Conservation (phyloP, 768 basidiomycete genomes). For the Leccinum incarnatum region DNA sequence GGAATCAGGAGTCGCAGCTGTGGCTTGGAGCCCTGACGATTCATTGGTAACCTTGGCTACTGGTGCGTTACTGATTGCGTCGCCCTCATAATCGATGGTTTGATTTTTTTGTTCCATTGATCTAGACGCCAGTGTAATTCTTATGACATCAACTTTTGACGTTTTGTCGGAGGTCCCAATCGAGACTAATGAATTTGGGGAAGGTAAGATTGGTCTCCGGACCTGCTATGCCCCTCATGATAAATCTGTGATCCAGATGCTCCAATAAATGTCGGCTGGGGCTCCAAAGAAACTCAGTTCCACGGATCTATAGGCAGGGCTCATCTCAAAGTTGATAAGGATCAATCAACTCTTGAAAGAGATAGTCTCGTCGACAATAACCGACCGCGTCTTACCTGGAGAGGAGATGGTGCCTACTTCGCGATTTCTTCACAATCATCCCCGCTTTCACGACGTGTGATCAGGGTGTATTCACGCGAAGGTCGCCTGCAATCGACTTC, state of each 20-base stretch:
- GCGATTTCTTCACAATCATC: constrained; percentile 74
- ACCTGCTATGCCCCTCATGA: constrained; percentile 3
- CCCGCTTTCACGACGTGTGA: constrained; percentile 19
- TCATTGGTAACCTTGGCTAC: constrained; percentile 80
- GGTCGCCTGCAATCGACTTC: constrained; percentile 79
- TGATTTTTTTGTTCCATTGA: not conserved
- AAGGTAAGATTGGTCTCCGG: constrained; percentile 49
- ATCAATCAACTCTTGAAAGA: constrained; percentile 38
- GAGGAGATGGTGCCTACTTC: constrained; percentile 90
- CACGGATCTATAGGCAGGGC: constrained; percentile 92
- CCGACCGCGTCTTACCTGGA: constrained; percentile 80
- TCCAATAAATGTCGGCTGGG: constrained; percentile 97
- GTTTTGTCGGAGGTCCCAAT: constrained; percentile 78
- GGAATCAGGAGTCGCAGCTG: constrained; percentile 78
- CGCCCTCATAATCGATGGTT: not conserved
- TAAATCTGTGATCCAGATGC: constrained; percentile 50
- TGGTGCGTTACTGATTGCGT: constrained; percentile 40
- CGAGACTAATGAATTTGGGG: constrained; percentile 76
- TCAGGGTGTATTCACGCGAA: constrained; percentile 38
- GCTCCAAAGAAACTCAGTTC: constrained; percentile 94
- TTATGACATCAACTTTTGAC: constrained; percentile 89
- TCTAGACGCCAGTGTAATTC: constrained; percentile 77
- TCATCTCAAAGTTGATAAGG: constrained; percentile 51
- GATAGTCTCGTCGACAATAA: constrained; percentile 70
- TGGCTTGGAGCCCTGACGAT: constrained; percentile 91